Evolutionary conservation across 2,329 filamentous ascomycete genomes (phyloP).

Genomic region (Penicillium hordei): DNA sequence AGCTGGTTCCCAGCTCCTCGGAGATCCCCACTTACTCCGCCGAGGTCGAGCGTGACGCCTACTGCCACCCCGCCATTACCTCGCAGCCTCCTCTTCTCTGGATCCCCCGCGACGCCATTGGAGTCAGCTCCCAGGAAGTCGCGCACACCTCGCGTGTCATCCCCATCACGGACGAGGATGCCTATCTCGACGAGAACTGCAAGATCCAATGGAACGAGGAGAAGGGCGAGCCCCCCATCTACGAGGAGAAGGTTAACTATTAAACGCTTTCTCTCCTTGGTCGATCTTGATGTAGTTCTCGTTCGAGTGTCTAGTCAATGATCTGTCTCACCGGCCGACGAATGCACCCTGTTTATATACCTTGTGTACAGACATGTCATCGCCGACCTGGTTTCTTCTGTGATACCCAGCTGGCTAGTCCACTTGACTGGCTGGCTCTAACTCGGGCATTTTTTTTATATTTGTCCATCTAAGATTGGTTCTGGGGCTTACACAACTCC

Average conservation of each 20-base stretch:
- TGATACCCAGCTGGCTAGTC: slow-evolving; percentile 23
- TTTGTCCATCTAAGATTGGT: not conserved
- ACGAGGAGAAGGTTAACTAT: slow-evolving; percentile 57
- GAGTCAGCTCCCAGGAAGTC: slow-evolving; percentile 76
- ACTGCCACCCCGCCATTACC: slow-evolving; percentile 69
- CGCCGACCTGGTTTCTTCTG: slow-evolving; percentile 5
- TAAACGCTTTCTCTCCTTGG: slow-evolving; percentile 26
- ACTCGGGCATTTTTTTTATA: slow-evolving; percentile 11
- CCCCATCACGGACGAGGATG: slow-evolving; percentile 77
- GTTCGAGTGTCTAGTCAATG: not conserved
- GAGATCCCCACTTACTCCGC: slow-evolving; percentile 60
- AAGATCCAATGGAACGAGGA: slow-evolving; percentile 60
- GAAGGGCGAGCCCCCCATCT: slow-evolving; percentile 59
- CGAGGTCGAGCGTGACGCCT: slow-evolving; percentile 66
- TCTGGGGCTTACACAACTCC: too few relatives aligned
- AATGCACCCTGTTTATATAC: not conserved
- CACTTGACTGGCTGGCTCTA: slow-evolving; percentile 6
- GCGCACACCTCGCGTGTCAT: slow-evolving; percentile 69
- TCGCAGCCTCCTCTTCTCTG: slow-evolving; percentile 69
- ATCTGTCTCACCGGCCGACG: not conserved
- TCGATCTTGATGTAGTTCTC: not conserved
- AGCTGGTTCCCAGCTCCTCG: slow-evolving; percentile 60
- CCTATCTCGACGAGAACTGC: slow-evolving; percentile 69
- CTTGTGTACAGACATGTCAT: slow-evolving; percentile 1
- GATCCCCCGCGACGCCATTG: slow-evolving; percentile 74